phyloP scores from a whole-genome alignment of 2,329 filamentous ascomycete genomes.

The Verticillium nonalfalfae region DNA sequence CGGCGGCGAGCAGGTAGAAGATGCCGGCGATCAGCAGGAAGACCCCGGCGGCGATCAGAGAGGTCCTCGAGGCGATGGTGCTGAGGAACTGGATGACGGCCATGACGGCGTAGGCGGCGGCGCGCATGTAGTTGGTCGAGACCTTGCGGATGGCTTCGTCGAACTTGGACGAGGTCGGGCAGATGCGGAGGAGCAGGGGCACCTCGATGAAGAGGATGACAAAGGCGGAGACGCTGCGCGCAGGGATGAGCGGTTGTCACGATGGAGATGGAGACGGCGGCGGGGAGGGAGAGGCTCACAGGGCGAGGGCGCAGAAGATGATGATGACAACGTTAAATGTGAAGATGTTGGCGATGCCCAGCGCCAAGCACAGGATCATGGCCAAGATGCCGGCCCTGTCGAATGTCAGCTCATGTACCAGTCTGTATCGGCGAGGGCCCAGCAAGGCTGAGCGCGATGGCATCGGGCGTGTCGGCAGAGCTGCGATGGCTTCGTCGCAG shows the following conservation, averaged over 20 bases:
- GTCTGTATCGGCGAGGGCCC: too few relatives aligned
- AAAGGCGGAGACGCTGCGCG: conserved; percentile 57
- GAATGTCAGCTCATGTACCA: not conserved
- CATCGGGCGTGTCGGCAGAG: not conserved
- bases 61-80: conserved; percentile 56
- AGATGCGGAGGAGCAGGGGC: conserved; percentile 92
- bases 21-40: conserved; percentile 68
- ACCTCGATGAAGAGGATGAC: conserved; percentile 83
- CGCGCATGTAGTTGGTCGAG: conserved; percentile 96
- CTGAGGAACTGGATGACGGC: conserved; percentile 80
- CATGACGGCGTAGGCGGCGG: conserved; percentile 78
- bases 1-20: conserved; percentile 74
- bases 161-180: conserved; percentile 86
- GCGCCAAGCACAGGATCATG: conserved; percentile 65
- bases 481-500: not conserved
- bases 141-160: conserved; percentile 85
- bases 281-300: conserved; percentile 37
- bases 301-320: conserved; percentile 44
- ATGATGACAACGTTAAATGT: conserved; percentile 41
- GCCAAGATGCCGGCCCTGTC: conserved; percentile 61
- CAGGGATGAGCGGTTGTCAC: not conserved
- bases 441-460: not conserved
- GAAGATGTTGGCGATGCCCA: conserved; percentile 64
- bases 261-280: not conserved
- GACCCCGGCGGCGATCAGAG: conserved; percentile 80